phyloP scores from a whole-genome alignment of 176 grass and related monocot genomes.

The Themeda triandra region DNA sequence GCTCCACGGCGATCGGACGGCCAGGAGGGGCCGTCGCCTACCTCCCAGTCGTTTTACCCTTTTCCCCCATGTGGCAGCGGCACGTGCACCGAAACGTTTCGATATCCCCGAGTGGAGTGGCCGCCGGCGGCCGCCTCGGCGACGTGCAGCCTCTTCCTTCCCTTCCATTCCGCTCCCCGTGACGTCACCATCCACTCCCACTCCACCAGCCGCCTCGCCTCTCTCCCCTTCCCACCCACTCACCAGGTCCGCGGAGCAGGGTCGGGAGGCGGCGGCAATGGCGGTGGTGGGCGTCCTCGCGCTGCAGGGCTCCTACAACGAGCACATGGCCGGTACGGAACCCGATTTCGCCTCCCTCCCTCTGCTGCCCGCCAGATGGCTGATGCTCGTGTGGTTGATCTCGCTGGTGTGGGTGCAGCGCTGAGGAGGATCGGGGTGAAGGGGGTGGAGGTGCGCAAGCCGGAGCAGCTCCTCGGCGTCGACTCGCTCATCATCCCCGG shows the following conservation, averaged over 20 bases:
- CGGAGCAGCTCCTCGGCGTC: constrained; percentile 63
- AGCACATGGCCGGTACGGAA: constrained; percentile 71
- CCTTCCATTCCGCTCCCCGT: neutral
- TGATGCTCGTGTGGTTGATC: constrained; percentile 13
- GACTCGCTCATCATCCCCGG: constrained; percentile 95
- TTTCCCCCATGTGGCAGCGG: neutral
- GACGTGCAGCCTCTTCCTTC: constrained; percentile 39
- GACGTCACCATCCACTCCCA: constrained; percentile 24
- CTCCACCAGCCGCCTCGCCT: neutral
- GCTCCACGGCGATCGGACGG: constrained; percentile 15
- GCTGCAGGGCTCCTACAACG: constrained; percentile 98
- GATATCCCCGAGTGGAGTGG: neutral
- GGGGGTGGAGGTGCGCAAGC: constrained; percentile 84
- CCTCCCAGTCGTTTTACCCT: neutral
- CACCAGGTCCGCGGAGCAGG: neutral
- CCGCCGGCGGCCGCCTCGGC: constrained; percentile 46
- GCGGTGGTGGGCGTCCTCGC: constrained; percentile 91
- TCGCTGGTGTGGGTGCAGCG: constrained; percentile 30
- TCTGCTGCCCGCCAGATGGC: too few species aligned
- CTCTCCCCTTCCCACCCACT: neutral
- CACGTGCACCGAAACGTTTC: constrained; percentile 21
- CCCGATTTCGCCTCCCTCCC: neutral
- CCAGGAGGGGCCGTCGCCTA: neutral
- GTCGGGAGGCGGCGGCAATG: neutral
- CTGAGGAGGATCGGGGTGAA: constrained; percentile 86